Base-by-base conservation (phyloP, 2,329 filamentous ascomycete genomes). In the Penicillium sp. region DNA sequence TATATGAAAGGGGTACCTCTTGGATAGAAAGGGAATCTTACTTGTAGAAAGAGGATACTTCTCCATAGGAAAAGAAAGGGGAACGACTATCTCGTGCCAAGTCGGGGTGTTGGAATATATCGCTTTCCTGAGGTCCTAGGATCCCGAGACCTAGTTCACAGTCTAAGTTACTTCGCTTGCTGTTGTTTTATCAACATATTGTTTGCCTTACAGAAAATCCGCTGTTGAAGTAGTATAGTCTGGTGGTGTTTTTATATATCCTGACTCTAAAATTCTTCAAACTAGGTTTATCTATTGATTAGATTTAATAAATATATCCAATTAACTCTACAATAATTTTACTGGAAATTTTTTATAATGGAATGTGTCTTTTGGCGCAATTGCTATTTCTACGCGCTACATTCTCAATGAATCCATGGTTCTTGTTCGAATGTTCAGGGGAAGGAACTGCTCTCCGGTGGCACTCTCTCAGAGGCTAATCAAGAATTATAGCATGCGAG, bases 21-120 rank as follows among this genome's bases (percentile, higher is more conserved):
- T 42, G n/a, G n/a, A 42, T 42, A 42, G n/a, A 42, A 19, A 7
- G n/a, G 35, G 30, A 25, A 54, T 42, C 22, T 54, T 54, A 40
- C 35, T 38, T 38, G 30, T 54, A 28, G 10, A 42, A 54, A 54
- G 52, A 42, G 30, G 35, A 54, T 42, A 42, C 30, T 54, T 42
- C 38, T 42, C 38, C 3, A 42, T 42, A 42, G n/a, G 38, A 42
- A 42, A 42, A 42, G 38, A 19, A 42, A 42, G 38, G 38, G 38
- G 38, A 42, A 42, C 38, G 38, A 42, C 38, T 42, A 42, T 42
- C 38, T 42, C 38, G 19, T 42, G 38, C 38, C 16, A 42, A 19
- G 19, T 42, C 38, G 38, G 19, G 19, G 0, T 42, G 16, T 42
- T 42, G 38, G 38, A 42, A 42, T 42, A 42, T 42, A 16, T 42